Conservation (phyloP, 805 yeast genomes). For the Huiozyma sinensis region DNA sequence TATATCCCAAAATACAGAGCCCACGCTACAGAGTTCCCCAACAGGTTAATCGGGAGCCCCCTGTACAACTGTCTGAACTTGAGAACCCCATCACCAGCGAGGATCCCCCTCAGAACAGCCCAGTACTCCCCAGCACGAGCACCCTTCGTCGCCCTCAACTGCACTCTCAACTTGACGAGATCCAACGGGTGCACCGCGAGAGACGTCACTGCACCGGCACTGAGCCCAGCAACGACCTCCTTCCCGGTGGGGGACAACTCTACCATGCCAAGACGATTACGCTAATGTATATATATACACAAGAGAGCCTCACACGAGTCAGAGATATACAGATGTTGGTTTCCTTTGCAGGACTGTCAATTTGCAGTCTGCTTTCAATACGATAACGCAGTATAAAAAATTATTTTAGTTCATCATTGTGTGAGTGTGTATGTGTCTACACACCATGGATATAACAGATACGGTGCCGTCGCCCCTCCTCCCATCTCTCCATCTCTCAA, state of each 20-base stretch:
- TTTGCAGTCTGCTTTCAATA: slow-evolving; percentile 18
- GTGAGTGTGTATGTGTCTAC: no score
- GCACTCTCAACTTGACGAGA: slow-evolving; percentile 71
- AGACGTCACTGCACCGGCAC: slow-evolving; percentile 78
- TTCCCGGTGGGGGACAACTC: slow-evolving; percentile 20
- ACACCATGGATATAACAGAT: no score
- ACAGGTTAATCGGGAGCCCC: slow-evolving; percentile 67
- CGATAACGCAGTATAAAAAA: slow-evolving; percentile 29
- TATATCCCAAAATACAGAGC: slow-evolving; percentile 75
- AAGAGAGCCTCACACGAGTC: no score
- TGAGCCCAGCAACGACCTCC: slow-evolving; percentile 60
- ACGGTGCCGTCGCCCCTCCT: no score
- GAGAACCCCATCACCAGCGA: neutral
- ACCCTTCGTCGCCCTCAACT: slow-evolving; percentile 36
- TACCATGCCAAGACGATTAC: neutral
- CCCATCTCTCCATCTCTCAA: no score
- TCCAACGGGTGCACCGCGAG: slow-evolving; percentile 83
- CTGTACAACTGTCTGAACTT: slow-evolving; percentile 40
- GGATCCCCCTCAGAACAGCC: neutral
- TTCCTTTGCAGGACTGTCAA: slow-evolving; percentile 33
- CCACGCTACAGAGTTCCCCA: slow-evolving; percentile 88
- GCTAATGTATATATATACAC: no score
- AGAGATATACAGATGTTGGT: no score
- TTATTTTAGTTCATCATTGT: slow-evolving; percentile 12
- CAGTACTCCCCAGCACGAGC: neutral